phyloP scores from a whole-genome alignment of 306 rosid species.

The Trifolium repens region DNA sequence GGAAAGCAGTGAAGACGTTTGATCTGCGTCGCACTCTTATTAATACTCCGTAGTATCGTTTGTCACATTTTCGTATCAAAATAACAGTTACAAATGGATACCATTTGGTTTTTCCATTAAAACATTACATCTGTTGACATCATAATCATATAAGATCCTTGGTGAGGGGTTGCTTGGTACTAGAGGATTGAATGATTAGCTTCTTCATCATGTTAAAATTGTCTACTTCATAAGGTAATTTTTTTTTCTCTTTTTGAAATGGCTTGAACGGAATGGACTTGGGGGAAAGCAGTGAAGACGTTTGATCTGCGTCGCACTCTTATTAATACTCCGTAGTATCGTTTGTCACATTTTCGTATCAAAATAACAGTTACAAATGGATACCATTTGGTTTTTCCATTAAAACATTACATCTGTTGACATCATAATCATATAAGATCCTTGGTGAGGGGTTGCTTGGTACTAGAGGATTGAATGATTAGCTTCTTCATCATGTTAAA shows the following conservation, averaged over 20 bases:
- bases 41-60: conserved; percentile 12
- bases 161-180: not conserved
- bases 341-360: conserved; percentile 23
- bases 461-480: not conserved
- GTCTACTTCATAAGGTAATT: not conserved
- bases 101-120: not conserved
- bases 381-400: not conserved
- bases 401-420: not conserved
- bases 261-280: conserved; percentile 46
- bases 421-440: not conserved
- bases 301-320: conserved; percentile 20
- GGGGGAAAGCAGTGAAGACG: conserved; percentile 34
- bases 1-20: conserved; percentile 30
- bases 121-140: not conserved
- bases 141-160: not conserved
- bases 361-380: not conserved
- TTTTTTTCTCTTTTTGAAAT: too few species aligned
- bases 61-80: conserved; percentile 25
- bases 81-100: not conserved
- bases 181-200: not conserved
- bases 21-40: conserved; percentile 17
- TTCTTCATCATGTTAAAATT: not conserved
- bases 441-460: not conserved
- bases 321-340: conserved; percentile 17
- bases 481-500: not conserved